Base-by-base conservation (phyloP, 768 basidiomycete genomes). In the Termitomyces sp. region DNA sequence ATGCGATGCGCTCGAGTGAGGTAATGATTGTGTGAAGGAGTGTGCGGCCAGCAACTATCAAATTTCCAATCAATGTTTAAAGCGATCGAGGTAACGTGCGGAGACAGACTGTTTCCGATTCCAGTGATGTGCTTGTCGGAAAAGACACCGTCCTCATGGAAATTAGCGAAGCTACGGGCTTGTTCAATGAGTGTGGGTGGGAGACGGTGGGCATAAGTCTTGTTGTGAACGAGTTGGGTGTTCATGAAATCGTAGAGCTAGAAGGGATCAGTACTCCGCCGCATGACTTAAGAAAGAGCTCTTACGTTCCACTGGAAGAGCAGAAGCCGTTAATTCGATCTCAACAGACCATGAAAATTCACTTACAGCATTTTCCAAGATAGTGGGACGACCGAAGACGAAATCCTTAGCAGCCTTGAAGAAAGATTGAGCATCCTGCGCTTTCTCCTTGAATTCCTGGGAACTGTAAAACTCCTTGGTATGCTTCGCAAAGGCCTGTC, bases 191-290 rank as follows among this genome's bases (percentile, higher is more conserved):
- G 79, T 13, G 80, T 85, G n/a, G 88, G 88, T n/a, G 89, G 88
- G 43, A 93, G 84, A 63, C 86, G 84, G 72, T 85, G 80, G 2
- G 87, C 86, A 61, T 86, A 94, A 30, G 87, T 87, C 74, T 82
- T 84, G 80, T 94, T 93, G 79, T 95, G 88, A 51, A 77, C 79
- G 62, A 88, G 77, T 68, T 92, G 77, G 18, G 88, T 81, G 75
- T 84, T 85, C 67, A 94, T 75, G 72, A 80, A 93, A 73, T 92
- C 90, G 71, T 77, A 88, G 65, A 92, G 76, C 88, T 90, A 62
- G 22, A 52, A 49, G 40, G 16, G 0, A 49, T 61, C 46, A 62
- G 38, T 28, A 33, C 28, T 10, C 12, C 5, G 5, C 20, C 33
- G 7, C 35, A 26, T 35, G 16, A 24, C n/a, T 18, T 30, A 22